Conservation (phyloP, 2,329 filamentous ascomycete genomes). For the Cercospora nicotianae region DNA sequence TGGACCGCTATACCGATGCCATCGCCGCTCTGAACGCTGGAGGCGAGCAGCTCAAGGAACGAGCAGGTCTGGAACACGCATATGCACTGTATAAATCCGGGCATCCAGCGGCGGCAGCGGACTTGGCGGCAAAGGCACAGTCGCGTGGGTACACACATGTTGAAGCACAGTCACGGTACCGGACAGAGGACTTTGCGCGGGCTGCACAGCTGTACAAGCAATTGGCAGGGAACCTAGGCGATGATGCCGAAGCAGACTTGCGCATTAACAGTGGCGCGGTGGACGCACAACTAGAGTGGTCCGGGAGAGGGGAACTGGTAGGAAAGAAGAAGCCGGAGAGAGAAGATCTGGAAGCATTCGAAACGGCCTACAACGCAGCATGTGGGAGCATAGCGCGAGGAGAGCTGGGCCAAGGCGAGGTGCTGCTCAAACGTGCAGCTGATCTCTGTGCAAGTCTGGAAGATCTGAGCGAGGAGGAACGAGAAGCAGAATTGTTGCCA, state of each 20-base stretch:
- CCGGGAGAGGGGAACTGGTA: constrained; percentile 55
- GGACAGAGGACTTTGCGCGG: constrained; percentile 69
- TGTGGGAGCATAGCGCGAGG: constrained; percentile 70
- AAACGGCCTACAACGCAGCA: constrained; percentile 78
- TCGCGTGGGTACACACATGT: constrained; percentile 59
- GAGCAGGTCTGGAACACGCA: constrained; percentile 67
- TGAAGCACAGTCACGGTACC: constrained; percentile 68
- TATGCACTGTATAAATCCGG: constrained; percentile 85
- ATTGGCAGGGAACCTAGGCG: constrained; percentile 51
- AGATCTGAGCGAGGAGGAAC: constrained; percentile 72
- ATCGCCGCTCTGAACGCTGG: constrained; percentile 66
- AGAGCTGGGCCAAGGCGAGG: constrained; percentile 63
- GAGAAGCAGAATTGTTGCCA: constrained; percentile 69
- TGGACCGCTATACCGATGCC: constrained; percentile 79
- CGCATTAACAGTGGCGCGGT: constrained; percentile 73
- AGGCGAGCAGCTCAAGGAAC: constrained; percentile 60
- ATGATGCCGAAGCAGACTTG: constrained; percentile 70
- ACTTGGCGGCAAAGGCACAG: constrained; percentile 46
- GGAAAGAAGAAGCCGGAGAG: constrained; percentile 57
- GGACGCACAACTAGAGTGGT: constrained; percentile 72
- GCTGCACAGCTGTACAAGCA: constrained; percentile 64
- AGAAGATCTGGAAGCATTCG: constrained; percentile 72
- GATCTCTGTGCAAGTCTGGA: constrained; percentile 72
- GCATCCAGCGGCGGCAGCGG: constrained; percentile 63
- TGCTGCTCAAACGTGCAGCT: constrained; percentile 68